Conservation (phyloP, 345 rosid species). For the Citrus reticulata region DNA sequence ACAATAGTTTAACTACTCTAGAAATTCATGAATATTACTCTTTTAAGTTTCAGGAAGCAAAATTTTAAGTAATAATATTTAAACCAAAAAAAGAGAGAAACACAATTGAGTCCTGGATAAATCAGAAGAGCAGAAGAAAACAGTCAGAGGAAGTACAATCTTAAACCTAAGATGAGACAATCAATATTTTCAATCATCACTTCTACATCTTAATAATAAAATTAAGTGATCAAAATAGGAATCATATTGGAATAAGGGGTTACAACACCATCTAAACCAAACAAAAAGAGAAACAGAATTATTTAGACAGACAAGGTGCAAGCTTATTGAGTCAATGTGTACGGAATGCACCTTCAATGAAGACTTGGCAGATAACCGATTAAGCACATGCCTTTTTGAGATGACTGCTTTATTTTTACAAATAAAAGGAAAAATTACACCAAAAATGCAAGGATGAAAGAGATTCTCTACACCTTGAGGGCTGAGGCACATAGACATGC, state of each 20-base stretch:
- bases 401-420: neutral
- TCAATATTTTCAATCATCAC: neutral
- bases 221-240: neutral
- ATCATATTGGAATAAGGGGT: neutral
- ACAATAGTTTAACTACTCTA: neutral
- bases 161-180: neutral
- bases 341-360: neutral
- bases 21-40: neutral
- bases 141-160: neutral
- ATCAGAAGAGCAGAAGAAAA: neutral
- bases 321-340: neutral
- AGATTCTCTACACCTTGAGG: slow-evolving; percentile 6
- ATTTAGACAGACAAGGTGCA: neutral
- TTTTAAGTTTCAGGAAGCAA: neutral
- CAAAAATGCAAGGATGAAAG: slow-evolving; percentile 11
- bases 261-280: neutral
- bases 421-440: neutral
- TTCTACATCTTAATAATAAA: neutral
- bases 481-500: slow-evolving; percentile 3
- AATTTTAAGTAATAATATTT: neutral
- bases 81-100: neutral
- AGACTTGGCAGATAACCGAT: neutral
- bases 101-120: neutral
- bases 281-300: neutral
- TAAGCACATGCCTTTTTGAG: slow-evolving; percentile 6